Evolutionary conservation across 768 basidiomycete species (phyloP).

Genomic region (Naematelia aurantialba): DNA sequence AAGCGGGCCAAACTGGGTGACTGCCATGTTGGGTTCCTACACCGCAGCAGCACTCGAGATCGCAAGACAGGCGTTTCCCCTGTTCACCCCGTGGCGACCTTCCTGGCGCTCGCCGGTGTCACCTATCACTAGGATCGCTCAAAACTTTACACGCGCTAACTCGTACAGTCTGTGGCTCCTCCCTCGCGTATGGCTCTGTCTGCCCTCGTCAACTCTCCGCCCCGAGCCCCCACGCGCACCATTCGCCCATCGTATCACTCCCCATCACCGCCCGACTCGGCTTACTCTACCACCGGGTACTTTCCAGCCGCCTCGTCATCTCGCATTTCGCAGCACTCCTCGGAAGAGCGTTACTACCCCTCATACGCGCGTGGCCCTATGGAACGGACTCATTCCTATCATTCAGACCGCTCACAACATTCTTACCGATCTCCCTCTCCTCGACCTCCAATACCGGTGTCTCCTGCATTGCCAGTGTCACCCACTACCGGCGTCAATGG

Average conservation of each 20-base stretch:
- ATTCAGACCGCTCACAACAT: neutral
- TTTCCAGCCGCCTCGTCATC: constrained; percentile 8
- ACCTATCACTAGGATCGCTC: too few species aligned
- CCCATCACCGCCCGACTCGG: neutral
- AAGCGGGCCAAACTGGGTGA: neutral
- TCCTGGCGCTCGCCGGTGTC: too few species aligned
- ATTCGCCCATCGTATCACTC: neutral
- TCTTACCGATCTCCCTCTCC: neutral
- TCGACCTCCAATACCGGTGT: neutral
- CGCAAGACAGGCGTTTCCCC: too few species aligned
- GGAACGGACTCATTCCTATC: neutral
- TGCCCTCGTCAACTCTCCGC: constrained; percentile 41
- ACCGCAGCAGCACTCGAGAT: neutral
- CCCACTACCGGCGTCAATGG: neutral
- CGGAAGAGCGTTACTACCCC: neutral
- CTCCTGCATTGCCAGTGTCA: neutral
- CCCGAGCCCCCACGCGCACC: constrained; percentile 3
- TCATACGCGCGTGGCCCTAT: neutral
- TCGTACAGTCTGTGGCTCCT: neutral
- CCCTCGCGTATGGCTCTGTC: constrained; percentile 37
- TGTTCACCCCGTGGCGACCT: too few species aligned
- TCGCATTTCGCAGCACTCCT: neutral
- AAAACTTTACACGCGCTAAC: neutral
- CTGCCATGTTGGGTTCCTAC: too few species aligned
- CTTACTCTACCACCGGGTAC: constrained; percentile 13